Percentiles rank a stretch among this genome's conserved stretches.
These are phyloP conservation scores for Clitopilus passeckerianus DNA, from an alignment of 768 basidiomycete genomes.

Conservation along the genomic window DNA sequence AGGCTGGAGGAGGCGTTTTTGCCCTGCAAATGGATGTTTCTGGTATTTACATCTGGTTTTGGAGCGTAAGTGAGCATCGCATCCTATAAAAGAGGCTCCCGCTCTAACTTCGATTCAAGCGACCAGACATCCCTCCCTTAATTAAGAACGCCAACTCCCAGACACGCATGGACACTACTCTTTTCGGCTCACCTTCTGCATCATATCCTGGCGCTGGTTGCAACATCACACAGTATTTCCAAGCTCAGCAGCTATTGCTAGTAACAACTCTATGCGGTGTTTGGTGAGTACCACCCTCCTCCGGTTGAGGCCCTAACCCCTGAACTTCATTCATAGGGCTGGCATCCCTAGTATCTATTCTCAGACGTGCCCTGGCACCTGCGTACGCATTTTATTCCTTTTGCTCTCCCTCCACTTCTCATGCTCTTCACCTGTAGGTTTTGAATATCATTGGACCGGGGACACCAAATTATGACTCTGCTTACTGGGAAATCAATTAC, in stretches of 20 bases:
- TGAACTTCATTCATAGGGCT: slow-evolving; percentile 22
- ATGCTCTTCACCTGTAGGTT: slow-evolving; percentile 14
- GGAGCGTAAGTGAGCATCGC: slow-evolving; percentile 15
- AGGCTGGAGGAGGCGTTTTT: slow-evolving; percentile 49
- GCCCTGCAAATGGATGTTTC: slow-evolving; percentile 64
- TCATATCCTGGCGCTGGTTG: slow-evolving; percentile 57
- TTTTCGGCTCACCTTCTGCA: slow-evolving; percentile 58
- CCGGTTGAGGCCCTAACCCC: background rate
- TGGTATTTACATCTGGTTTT: slow-evolving; percentile 25
- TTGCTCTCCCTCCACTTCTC: background rate
- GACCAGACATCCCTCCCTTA: slow-evolving; percentile 35
- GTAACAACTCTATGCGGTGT: slow-evolving; percentile 63
- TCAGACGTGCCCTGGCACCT: slow-evolving; percentile 36
- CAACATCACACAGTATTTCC: slow-evolving; percentile 48
- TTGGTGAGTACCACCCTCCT: slow-evolving; percentile 20
- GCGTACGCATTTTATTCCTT: slow-evolving; percentile 24
- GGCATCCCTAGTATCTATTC: slow-evolving; percentile 38
- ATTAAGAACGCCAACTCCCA: slow-evolving; percentile 28
- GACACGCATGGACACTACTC: slow-evolving; percentile 33
- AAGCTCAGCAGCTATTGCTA: slow-evolving; percentile 61
- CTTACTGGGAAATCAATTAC: slow-evolving; percentile 58
- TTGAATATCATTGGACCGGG: slow-evolving; percentile 47
- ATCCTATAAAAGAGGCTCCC: background rate
- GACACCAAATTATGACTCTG: slow-evolving; percentile 38
- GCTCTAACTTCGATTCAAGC: slow-evolving; percentile 17